phyloP scores from a whole-genome alignment of 2,329 filamentous ascomycete genomes.

The Ustilaginoidea virens region DNA sequence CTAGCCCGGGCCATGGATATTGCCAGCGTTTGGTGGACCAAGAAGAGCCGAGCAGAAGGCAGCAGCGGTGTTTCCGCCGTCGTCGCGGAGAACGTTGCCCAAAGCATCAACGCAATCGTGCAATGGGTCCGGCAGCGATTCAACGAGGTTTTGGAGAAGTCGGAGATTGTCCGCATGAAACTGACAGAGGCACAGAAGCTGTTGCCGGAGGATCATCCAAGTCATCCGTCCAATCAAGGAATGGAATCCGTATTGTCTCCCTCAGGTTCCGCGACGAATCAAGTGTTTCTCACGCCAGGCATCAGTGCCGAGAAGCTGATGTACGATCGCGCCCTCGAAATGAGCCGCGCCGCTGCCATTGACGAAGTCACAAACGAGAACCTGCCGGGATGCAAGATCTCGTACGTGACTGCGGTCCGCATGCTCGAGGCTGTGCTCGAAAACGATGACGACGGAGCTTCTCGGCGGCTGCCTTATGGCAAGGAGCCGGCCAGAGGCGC shows the following conservation, averaged over 20 bases:
- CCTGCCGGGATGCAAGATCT: slow-evolving; percentile 73
- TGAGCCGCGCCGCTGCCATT: slow-evolving; percentile 88
- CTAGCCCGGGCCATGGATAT: slow-evolving; percentile 93
- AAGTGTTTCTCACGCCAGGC: slow-evolving; percentile 71
- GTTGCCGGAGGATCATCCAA: slow-evolving; percentile 71
- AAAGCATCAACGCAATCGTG: slow-evolving; percentile 80
- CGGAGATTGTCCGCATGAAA: slow-evolving; percentile 81
- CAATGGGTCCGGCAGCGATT: slow-evolving; percentile 91
- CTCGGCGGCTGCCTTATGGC: slow-evolving; percentile 18
- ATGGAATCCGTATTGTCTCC: slow-evolving; percentile 39
- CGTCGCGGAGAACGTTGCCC: slow-evolving; percentile 35
- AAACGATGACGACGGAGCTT: slow-evolving; percentile 47
- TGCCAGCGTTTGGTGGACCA: slow-evolving; percentile 80
- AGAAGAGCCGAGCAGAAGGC: slow-evolving; percentile 53
- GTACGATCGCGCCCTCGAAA: slow-evolving; percentile 94
- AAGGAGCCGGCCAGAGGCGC: slow-evolving; percentile 26
- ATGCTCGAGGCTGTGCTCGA: slow-evolving; percentile 94
- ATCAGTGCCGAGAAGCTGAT: slow-evolving; percentile 93
- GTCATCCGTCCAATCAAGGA: slow-evolving; percentile 66
- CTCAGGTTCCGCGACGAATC: slow-evolving; percentile 52
- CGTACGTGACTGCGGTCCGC: slow-evolving; percentile 81
- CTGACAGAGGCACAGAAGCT: slow-evolving; percentile 73
- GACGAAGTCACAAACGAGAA: slow-evolving; percentile 92
- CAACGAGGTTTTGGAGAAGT: slow-evolving; percentile 95
- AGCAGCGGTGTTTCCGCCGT: slow-evolving; percentile 23